Percentiles rank a stretch among this genome's conserved stretches.
phyloP scores from a whole-genome alignment of 148 eudicot genomes.

The Camellia sinensis region DNA sequence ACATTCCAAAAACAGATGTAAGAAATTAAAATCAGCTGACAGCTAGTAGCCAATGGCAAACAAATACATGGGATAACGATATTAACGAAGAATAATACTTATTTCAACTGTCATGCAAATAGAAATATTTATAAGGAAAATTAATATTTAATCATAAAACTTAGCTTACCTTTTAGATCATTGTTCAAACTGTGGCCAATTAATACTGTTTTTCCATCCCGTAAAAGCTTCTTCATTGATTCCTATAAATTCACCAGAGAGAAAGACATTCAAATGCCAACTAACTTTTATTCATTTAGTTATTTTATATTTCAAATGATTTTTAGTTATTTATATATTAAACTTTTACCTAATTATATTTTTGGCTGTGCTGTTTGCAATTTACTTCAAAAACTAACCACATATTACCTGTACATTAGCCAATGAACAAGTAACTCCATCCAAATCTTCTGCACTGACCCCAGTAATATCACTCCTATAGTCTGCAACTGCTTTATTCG shows the following conservation, averaged over 20 bases:
- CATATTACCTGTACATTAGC: constrained; percentile 68
- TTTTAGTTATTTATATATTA: no score
- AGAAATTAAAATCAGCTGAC: constrained; percentile 3
- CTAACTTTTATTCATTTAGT: background rate
- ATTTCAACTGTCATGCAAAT: background rate
- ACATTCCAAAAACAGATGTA: no score
- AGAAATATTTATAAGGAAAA: background rate
- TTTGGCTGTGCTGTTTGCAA: background rate
- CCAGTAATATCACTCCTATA: constrained; percentile 89
- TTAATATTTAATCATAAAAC: background rate
- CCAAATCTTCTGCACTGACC: constrained; percentile 69
- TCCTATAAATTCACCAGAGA: constrained; percentile 37
- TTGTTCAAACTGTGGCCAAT: constrained; percentile 91
- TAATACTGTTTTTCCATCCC: constrained; percentile 54
- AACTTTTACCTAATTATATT: background rate
- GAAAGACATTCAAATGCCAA: constrained; percentile 4
- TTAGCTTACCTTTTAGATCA: constrained; percentile 70
- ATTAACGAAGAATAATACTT: background rate
- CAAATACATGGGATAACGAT: background rate
- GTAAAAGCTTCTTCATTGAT: constrained; percentile 63
- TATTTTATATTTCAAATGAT: background rate
- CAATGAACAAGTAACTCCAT: constrained; percentile 54
- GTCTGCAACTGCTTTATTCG: constrained; percentile 74
- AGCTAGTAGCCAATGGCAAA: constrained; percentile 15
- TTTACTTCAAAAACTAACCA: background rate